Evolutionary conservation across 306 rosid species (phyloP).

Genomic region (Pterocarpus macrocarpus): DNA sequence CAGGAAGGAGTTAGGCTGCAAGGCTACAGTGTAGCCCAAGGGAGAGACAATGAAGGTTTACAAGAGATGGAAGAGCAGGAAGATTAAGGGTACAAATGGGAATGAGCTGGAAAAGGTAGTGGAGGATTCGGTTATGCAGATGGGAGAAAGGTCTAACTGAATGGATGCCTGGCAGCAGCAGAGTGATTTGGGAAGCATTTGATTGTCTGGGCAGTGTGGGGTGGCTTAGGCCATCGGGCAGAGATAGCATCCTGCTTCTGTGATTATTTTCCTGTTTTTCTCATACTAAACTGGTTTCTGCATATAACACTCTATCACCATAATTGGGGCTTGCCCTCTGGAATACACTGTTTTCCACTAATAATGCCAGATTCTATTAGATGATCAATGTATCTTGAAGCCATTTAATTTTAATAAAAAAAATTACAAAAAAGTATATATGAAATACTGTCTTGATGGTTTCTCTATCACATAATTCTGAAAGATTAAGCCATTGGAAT

Average conservation of each 20-base stretch:
- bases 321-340: background rate
- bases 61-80: too few species aligned
- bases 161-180: background rate
- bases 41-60: background rate
- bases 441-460: background rate
- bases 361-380: background rate
- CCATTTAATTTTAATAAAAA: background rate
- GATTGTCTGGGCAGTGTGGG: too few species aligned
- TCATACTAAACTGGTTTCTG: too few species aligned
- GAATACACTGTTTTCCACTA: background rate
- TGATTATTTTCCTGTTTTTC: too few species aligned
- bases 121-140: background rate
- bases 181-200: too few species aligned
- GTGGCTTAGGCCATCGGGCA: too few species aligned
- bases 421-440: slow-evolving; percentile 12
- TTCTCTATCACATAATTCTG: slow-evolving; percentile 9
- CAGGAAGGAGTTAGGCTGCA: background rate
- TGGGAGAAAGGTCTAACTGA: background rate
- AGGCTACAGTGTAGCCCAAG: background rate
- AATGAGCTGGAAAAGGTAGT: background rate
- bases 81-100: background rate
- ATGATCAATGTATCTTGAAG: background rate
- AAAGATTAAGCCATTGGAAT: background rate
- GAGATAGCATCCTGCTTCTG: too few species aligned
- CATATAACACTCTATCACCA: too few species aligned